Base-by-base conservation (phyloP, 73 alveolate species). In the Blepharisma japonicum region DNA sequence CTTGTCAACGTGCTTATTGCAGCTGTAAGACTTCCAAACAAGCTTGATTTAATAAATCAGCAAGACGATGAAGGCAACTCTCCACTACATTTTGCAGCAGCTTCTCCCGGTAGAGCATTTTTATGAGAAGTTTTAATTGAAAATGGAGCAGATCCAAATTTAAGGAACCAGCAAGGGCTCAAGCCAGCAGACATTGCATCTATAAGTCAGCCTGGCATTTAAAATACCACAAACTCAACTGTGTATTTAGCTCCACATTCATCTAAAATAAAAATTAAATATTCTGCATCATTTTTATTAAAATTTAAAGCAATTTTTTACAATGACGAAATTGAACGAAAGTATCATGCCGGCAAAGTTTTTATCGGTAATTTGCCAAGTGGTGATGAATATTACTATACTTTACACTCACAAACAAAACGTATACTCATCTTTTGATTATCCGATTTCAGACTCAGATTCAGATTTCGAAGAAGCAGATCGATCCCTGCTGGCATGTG, bases 81-180 rank as follows among this genome's bases (percentile, higher is more conserved):
- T 4, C 80, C 80, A 9, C 27, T 70, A 5, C 80, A 70, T 45
- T 70, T 39, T n/a, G 80, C 80, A 9, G 80, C 80, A 14, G 66
- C 20, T 14, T 14, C n/a, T 18, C 11, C 25, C 5, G 56, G 66
- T 0, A 70, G 42, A 45, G 21, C 47, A 7, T 8, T 14, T 14
- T 2, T n/a, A 2, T 70, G 80, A 80, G 56, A 70, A n/a, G 14
- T 70, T 9, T 5, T 70, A 14, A 25, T 70, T 45, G 80, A 39
- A 70, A 14, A 39, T 70, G 80, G 80, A 45, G 80, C 80, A 14
- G 80, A 70, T 70, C 80, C 80, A 39, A 23, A 70, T 5, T 45
- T 45, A 45, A 18, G 11, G 21, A 70, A 70, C 39, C 9, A 9
- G 45, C 68, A 70, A 45, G 80, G 80, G n/a, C 11, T 70, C n/a